Base-by-base conservation (phyloP, 306 rosid genomes). In the Urtica urens region DNA sequence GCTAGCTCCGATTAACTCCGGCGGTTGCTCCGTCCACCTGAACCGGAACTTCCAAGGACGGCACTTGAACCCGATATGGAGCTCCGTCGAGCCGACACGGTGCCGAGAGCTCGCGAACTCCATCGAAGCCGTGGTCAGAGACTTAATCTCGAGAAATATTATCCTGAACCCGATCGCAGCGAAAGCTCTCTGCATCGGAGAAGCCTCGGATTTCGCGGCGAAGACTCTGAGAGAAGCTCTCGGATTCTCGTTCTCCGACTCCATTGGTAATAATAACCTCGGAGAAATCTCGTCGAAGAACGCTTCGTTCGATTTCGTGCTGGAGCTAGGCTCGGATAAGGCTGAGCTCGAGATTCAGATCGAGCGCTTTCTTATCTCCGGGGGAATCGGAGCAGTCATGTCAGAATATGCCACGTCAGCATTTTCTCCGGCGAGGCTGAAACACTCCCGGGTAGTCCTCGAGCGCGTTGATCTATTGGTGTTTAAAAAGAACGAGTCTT, bases 361-460 rank as follows among this genome's bases (percentile, higher is more conserved):
- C 20, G 96, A 92, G 63, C 93, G 99, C 10, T 63, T 92, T 51
- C 94, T 92, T 65, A 73, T 65, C 53, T 87, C 99, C 1, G 92
- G 82, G 6, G 99, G 99, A 28, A 68, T 78, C 10, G 99, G 87
- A 13, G 96, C 74, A 13, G 48, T 92, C 39, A 71, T 9, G n/a
- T n/a, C n/a, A n/a, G n/a, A n/a, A n/a, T n/a, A n/a, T n/a, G n/a
- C n/a, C n/a, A n/a, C n/a, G n/a, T n/a, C n/a, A n/a, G n/a, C n/a
- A n/a, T n/a, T n/a, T n/a, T n/a, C n/a, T n/a, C n/a, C n/a, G n/a
- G n/a, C n/a, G n/a, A n/a, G n/a, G n/a, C n/a, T n/a, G n/a, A n/a
- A n/a, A n/a, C n/a, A n/a, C n/a, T n/a, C n/a, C n/a, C n/a, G n/a
- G n/a, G n/a, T n/a, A n/a, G n/a, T n/a, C n/a, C n/a, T n/a, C n/a